Evolutionary conservation across 2,329 filamentous ascomycete species (phyloP), one percentile per base, ranked within the genome.

Genomic region (Talaromyces atroroseus): DNA sequence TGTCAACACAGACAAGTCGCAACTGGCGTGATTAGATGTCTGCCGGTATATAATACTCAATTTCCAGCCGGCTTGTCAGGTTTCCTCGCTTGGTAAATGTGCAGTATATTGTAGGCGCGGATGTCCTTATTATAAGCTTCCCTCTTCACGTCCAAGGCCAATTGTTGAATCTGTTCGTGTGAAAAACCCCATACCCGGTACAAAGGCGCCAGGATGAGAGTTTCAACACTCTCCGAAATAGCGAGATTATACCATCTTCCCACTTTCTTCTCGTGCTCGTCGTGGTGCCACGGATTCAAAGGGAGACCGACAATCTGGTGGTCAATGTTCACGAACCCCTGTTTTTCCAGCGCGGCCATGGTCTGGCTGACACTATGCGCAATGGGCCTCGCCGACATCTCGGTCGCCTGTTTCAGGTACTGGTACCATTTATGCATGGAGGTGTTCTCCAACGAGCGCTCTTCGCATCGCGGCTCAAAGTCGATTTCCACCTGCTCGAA

Each of bases 401-500:
- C 79, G 62, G 90, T 92, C 45, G 88, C 87, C 57, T 83, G 79
- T 49, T 83, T 78, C 56, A 95, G 75, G 57, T 82, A 82, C 24
- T 82, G 74, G 60, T 86, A 87, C 91, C 91, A 96, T 63, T 82
- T 75, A 46, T 77, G 72, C 16, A 92, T 74, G 26, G 79, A 76
- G 7, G 86, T 83, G 10, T 68, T 66, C 36, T 66, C 65, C 14
- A 88, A 73, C 1, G 83, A 82, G 36, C 80, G 79, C 63, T 89
- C 84, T 60, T 90, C 86, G 66, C 84, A 88, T 52, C 83, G 83
- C 18, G 90, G 90, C 49, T 82, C 78, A 71, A 89, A 89, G 71
- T 97, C 90, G 54, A 97, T 87, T 69, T 97, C 92, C 49, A 95
- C 83, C 63, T 95, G 90, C 72, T 97, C 92, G 55, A 96, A 80